A percentile compares a stretch with the other conserved stretches of the same genome.
Evolutionary conservation across 2,329 filamentous ascomycete species (phyloP).

Genomic region (Paecilomyces formosus): DNA sequence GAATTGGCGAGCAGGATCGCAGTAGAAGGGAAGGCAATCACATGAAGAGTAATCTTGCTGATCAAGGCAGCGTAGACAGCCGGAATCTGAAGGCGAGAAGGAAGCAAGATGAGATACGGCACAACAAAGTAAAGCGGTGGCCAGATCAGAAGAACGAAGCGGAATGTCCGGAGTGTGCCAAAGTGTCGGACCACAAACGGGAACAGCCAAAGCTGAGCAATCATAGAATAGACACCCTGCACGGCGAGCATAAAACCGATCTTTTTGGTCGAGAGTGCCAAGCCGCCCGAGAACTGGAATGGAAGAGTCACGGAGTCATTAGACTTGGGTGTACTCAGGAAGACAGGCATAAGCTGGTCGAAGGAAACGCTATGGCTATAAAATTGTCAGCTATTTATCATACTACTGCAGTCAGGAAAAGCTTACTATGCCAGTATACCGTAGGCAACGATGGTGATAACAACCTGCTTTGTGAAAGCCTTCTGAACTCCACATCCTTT

Average conservation of each 20-base stretch:
- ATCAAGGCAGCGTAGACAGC: constrained; percentile 72
- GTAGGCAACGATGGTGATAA: constrained; percentile 82
- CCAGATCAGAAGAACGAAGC: constrained; percentile 72
- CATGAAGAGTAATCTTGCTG: constrained; percentile 89
- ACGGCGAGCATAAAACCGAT: constrained; percentile 84
- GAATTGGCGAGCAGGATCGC: constrained; percentile 85
- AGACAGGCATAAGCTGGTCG: constrained; percentile 86
- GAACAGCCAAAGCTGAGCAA: constrained; percentile 78
- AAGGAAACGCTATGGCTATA: constrained; percentile 90
- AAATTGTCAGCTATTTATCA: constrained; percentile 14
- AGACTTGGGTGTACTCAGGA: constrained; percentile 65
- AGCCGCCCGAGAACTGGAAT: constrained; percentile 83
- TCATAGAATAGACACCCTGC: constrained; percentile 83
- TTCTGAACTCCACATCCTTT: constrained; percentile 41
- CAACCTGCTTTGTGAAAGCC: constrained; percentile 76
- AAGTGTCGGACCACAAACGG: constrained; percentile 67
- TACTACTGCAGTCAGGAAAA: neutral
- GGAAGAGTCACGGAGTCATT: constrained; percentile 54
- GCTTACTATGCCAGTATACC: constrained; percentile 92
- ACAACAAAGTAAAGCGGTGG: constrained; percentile 80
- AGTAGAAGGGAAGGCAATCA: constrained; percentile 83
- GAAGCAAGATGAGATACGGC: constrained; percentile 82
- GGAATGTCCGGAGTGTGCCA: constrained; percentile 74
- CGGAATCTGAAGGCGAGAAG: constrained; percentile 60
- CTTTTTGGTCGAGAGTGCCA: constrained; percentile 71